A percentile compares a stretch with the other conserved stretches of the same genome.
phyloP scores from a whole-genome alignment of 116 monocot species.

The Dioscorea cayenensis region DNA sequence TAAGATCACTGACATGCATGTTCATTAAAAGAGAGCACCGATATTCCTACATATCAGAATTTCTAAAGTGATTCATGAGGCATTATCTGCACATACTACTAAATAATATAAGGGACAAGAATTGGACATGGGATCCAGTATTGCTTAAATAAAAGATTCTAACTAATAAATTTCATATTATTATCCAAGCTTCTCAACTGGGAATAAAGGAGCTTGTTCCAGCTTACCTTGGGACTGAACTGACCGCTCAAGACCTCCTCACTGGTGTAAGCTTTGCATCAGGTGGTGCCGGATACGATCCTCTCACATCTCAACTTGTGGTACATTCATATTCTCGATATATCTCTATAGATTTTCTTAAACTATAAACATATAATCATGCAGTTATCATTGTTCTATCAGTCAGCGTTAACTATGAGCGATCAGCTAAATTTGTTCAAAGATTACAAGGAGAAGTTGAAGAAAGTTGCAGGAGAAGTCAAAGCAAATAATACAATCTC shows the following conservation, averaged over 20 bases:
- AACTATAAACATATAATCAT: not conserved
- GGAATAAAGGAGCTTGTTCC: conserved; percentile 58
- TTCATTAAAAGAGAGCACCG: no score
- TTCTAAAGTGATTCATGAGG: no score
- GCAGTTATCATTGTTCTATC: not conserved
- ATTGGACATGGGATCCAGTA: no score
- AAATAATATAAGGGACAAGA: no score
- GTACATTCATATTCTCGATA: conserved; percentile 11
- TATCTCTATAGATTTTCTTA: not conserved
- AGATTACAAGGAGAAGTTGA: conserved; percentile 59
- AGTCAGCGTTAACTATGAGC: conserved; percentile 43
- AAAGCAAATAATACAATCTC: conserved; percentile 25
- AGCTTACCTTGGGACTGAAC: conserved; percentile 37
- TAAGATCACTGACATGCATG: no score
- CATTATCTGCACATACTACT: no score
- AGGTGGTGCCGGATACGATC: conserved; percentile 45
- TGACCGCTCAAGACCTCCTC: conserved; percentile 36
- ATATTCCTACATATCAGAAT: no score
- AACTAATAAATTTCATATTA: not conserved
- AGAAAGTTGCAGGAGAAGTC: conserved; percentile 25
- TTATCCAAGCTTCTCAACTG: conserved; percentile 35
- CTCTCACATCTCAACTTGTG: conserved; percentile 30
- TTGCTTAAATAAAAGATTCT: no score
- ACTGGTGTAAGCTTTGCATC: conserved; percentile 66
- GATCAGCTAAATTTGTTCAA: conserved; percentile 52